Evolutionary conservation across 768 basidiomycete species (phyloP), one percentile per base, ranked within the genome.

Genomic region (Ramaria sp.): DNA sequence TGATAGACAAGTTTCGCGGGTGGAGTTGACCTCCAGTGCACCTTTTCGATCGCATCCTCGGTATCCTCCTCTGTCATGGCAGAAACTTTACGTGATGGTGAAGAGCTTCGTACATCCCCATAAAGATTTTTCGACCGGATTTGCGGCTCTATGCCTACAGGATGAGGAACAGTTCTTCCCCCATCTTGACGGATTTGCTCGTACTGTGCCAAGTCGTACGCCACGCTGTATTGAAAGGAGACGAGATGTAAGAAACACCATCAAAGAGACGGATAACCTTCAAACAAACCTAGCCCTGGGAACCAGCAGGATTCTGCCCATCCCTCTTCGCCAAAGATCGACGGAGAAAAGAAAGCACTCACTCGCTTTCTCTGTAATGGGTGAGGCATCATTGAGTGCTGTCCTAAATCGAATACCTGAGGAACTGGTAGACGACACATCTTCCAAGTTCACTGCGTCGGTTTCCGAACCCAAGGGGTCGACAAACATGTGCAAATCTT

Each of bases 331-430:
- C 70, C 72, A 74, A 58, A 73, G 73, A 59, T 75, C 74, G 61
- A 74, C 75, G 66, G 73, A 75, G 54, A 75, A 75, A 51, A 76
- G 61, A 55, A 67, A 69, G 66, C 75, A 76, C 61, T 76, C 75
- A 20, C 60, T 76, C 72, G 27, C 72, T 71, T 15, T 73, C 69
- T 1, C 66, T 15, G 53, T 54, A 20, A 45, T 34, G 27, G 4
- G 27, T 17, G 39, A 24, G 10, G 12, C 37, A 39, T 54, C 65
- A 24, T 75, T 59, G 51, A 71, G 67, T n/a, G 75, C 73, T 72
- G 74, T 75, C 45, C 74, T 64, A 70, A 75, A 54, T 10, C 53
- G 39, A 27, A 54, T 54, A 17, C 17, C 5, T 7, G 4, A 17
- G 19, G 30, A 22, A 34, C 33, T 11, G 33, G n/a, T n/a, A n/a